phyloP scores from a whole-genome alignment of 768 basidiomycete genomes.

The Amanita fuliginea region DNA sequence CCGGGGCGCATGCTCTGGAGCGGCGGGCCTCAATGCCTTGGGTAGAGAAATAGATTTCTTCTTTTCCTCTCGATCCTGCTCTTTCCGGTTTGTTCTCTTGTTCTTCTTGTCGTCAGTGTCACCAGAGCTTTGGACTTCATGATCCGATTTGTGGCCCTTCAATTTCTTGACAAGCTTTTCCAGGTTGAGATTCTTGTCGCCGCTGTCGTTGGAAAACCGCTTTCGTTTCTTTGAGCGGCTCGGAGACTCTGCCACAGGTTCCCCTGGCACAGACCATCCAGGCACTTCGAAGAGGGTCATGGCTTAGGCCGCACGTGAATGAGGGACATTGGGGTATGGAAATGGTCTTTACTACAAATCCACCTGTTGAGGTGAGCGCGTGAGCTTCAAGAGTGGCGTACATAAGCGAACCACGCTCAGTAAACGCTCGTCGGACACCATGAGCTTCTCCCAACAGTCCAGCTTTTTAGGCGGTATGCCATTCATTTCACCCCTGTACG shows the following conservation, averaged over 20 bases:
- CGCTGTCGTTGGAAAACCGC: conserved; percentile 26
- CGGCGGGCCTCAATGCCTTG: conserved; percentile 11
- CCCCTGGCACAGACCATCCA: conserved; percentile 49
- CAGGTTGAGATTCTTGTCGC: conserved; percentile 35
- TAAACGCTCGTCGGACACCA: background rate
- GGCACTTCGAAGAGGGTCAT: conserved; percentile 47
- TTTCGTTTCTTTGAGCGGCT: conserved; percentile 44
- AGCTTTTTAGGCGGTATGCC: conserved; percentile 14
- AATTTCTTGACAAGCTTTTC: conserved; percentile 51
- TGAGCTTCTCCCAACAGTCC: background rate
- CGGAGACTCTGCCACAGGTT: conserved; percentile 24
- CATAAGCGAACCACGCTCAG: background rate
- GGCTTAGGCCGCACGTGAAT: background rate
- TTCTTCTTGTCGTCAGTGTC: conserved; percentile 11
- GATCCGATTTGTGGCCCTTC: conserved; percentile 14
- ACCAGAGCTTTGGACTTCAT: conserved; percentile 9
- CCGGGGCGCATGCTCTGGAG: background rate
- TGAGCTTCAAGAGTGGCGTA: no score
- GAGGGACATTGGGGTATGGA: background rate
- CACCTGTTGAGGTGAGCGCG: background rate
- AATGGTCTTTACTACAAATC: conserved; percentile 19
- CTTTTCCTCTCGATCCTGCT: conserved; percentile 12
- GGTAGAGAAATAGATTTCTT: conserved; percentile 13
- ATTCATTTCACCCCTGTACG: background rate
- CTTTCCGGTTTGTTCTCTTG: conserved; percentile 13